Percentiles rank a stretch among this genome's conserved stretches.
These are phyloP conservation scores for Cryptococcus depauperatus DNA, from an alignment of 1,284 basidiomycete genomes.

Conservation along the genomic window DNA sequence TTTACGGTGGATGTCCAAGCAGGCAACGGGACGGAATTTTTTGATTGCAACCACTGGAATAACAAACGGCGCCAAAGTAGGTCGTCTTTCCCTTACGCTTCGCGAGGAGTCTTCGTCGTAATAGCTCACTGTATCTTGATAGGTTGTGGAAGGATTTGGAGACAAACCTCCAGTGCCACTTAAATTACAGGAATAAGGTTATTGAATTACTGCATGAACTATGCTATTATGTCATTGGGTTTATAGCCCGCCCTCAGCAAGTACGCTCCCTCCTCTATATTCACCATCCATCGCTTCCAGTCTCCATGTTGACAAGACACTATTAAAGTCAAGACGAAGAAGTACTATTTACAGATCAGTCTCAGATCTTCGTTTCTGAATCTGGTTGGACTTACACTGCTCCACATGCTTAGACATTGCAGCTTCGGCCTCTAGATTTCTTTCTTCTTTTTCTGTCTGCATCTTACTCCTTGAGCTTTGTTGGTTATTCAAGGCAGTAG, in stretches of 20 bases:
- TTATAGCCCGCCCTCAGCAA: constrained; percentile 24
- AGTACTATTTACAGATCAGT: constrained; percentile 47
- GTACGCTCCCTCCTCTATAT: constrained; percentile 8
- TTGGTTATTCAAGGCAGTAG: not conserved
- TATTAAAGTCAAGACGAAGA: constrained; percentile 76
- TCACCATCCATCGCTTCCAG: constrained; percentile 14
- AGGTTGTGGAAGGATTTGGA: constrained; percentile 32
- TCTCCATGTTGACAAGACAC: constrained; percentile 57
- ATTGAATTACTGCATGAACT: not conserved
- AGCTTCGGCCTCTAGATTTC: constrained; percentile 47
- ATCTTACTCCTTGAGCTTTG: constrained; percentile 1
- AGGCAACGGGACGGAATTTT: constrained; percentile 70
- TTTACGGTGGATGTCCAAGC: constrained; percentile 77
- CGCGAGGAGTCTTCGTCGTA: too few relatives aligned
- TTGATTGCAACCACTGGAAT: constrained; percentile 83
- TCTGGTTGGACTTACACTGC: constrained; percentile 43
- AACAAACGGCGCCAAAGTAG: constrained; percentile 55
- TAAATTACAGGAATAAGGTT: constrained; percentile 2
- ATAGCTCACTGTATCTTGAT: too few relatives aligned
- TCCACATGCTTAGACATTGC: constrained; percentile 71
- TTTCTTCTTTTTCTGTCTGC: constrained; percentile 37
- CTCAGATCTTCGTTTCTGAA: not conserved
- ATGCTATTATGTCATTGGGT: constrained; percentile 1
- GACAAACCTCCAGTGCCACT: constrained; percentile 24
- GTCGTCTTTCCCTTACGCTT: too few relatives aligned